These are phyloP conservation scores for Aspergillus affinis DNA, from an alignment of 495 filamentous ascomycete genomes.

Conservation along the genomic window DNA sequence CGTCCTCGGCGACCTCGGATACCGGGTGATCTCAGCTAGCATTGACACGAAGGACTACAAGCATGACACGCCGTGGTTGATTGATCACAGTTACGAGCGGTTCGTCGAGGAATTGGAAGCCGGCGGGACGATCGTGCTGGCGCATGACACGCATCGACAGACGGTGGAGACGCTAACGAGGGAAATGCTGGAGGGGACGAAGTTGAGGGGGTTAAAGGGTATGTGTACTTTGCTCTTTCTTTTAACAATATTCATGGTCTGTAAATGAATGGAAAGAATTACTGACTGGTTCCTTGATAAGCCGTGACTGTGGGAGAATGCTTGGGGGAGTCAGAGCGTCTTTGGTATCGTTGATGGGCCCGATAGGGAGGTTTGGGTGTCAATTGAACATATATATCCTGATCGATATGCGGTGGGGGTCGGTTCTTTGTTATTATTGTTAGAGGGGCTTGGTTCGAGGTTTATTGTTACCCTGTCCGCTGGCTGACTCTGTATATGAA, in stretches of 20 bases:
- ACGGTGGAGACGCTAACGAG: conserved; percentile 38
- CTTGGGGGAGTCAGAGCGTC: conserved; percentile 60
- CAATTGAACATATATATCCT: too few species aligned
- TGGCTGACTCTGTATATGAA: too few species aligned
- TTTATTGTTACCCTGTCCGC: too few species aligned
- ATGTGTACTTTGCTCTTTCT: conserved; percentile 14
- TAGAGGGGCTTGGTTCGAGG: too few species aligned
- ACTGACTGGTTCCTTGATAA: conserved; percentile 36
- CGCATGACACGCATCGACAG: conserved; percentile 46
- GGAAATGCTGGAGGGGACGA: conserved; percentile 35
- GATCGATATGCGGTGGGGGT: too few species aligned
- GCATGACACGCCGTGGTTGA: conserved; percentile 30
- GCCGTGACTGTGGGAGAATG: conserved; percentile 73
- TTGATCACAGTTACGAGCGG: conserved; percentile 29
- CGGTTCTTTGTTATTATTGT: too few species aligned
- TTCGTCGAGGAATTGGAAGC: conserved; percentile 28
- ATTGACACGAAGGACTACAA: conserved; percentile 49
- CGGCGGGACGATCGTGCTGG: conserved; percentile 39
- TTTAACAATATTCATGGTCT: not conserved
- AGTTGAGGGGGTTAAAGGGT: conserved; percentile 33
- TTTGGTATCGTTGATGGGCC: conserved; percentile 56
- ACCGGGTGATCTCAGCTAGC: conserved; percentile 43
- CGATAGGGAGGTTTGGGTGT: too few species aligned
- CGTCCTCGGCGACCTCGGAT: conserved; percentile 36
- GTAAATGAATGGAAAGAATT: conserved; percentile 1